Conservation (phyloP, 768 basidiomycete species). For the Boletus sp. region DNA sequence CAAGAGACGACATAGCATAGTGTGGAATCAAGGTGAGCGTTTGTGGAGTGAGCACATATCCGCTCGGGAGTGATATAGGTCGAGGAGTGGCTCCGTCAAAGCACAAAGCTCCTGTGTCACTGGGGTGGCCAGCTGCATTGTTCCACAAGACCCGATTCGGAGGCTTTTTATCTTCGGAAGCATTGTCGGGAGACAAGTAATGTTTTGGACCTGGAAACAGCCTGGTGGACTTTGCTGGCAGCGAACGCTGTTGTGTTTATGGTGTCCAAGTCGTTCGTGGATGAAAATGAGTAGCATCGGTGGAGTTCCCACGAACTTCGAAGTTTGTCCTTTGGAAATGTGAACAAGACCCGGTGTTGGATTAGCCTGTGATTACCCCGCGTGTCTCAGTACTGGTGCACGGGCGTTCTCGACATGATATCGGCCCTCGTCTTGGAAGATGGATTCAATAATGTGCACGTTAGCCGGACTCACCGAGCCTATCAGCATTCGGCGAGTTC, state of each 20-base stretch:
- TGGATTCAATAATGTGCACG: neutral
- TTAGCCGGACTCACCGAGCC: too few species aligned
- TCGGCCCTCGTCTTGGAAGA: too few species aligned
- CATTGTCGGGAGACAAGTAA: neutral
- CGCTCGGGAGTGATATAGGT: neutral
- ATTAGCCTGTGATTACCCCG: neutral
- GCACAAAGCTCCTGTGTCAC: slow-evolving; percentile 16
- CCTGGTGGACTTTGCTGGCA: neutral
- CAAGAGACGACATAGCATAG: slow-evolving; percentile 13
- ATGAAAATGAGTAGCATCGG: neutral
- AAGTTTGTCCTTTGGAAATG: too few species aligned
- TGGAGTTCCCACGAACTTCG: neutral
- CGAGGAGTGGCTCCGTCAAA: slow-evolving; percentile 9
- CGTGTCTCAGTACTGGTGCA: too few species aligned
- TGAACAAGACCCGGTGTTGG: too few species aligned
- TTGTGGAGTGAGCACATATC: neutral
- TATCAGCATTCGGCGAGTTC: neutral
- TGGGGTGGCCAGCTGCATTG: slow-evolving; percentile 11
- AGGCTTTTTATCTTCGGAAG: neutral
- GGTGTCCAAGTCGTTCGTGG: neutral
- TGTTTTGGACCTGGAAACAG: too few species aligned
- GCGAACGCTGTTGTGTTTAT: neutral
- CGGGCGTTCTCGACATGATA: neutral
- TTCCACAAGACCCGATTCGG: slow-evolving; percentile 1
- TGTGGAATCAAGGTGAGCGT: slow-evolving; percentile 1